Percentiles rank a stretch among this genome's conserved stretches.
phyloP scores from a whole-genome alignment of 495 filamentous ascomycete genomes.

The Hypomontagnella submonticulosa region DNA sequence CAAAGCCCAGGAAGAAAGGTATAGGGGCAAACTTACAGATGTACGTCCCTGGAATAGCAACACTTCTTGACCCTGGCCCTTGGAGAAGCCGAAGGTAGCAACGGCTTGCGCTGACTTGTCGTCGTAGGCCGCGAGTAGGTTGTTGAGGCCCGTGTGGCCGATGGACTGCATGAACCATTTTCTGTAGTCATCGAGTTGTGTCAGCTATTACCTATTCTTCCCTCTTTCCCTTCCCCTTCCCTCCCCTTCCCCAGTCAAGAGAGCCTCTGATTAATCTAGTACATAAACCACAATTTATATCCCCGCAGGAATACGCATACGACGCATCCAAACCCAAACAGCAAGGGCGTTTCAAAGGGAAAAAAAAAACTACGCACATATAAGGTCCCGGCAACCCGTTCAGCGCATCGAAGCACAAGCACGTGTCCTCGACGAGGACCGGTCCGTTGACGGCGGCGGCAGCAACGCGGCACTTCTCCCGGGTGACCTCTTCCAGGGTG shows the following conservation, averaged over 20 bases:
- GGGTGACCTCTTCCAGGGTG: constrained; percentile 87
- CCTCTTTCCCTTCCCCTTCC: background rate
- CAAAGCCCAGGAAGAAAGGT: background rate
- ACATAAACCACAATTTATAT: too few relatives aligned
- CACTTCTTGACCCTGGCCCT: constrained; percentile 84
- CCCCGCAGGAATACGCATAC: background rate
- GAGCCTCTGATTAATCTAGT: background rate
- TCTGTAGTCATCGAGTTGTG: constrained; percentile 54
- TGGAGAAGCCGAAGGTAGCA: constrained; percentile 93
- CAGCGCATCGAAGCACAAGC: constrained; percentile 89
- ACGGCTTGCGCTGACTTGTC: constrained; percentile 93
- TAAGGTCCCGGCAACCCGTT: constrained; percentile 95
- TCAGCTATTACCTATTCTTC: constrained; percentile 13
- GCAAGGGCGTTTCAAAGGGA: background rate
- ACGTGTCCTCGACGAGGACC: constrained; percentile 95
- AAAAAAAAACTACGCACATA: constrained; percentile 70
- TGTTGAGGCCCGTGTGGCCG: constrained; percentile 87
- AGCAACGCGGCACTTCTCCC: constrained; percentile 85
- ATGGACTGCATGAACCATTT: constrained; percentile 92
- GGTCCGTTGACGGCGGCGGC: constrained; percentile 78
- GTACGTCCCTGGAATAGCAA: constrained; percentile 93
- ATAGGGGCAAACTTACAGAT: constrained; percentile 48
- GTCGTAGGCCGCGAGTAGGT: constrained; percentile 86
- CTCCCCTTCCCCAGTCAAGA: background rate
- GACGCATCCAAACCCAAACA: too few relatives aligned